These are phyloP conservation scores for Auxenochlorella pyrenoidosa DNA, from an alignment of 139 green algal genomes.

Conservation along the genomic window DNA sequence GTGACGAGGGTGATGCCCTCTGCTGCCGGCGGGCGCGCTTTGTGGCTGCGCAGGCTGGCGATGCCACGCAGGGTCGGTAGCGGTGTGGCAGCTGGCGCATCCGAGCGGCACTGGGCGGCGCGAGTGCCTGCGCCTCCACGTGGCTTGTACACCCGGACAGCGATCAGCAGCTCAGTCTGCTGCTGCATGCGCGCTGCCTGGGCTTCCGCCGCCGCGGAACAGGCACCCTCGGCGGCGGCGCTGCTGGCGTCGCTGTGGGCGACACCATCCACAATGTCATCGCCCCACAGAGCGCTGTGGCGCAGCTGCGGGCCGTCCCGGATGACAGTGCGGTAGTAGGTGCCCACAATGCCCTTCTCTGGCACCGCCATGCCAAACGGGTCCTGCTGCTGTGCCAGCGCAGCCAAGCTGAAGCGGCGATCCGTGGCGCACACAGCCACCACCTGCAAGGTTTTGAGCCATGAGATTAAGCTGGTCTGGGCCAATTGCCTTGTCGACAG, in stretches of 20 bases:
- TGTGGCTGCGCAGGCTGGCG: background rate
- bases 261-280: background rate
- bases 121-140: background rate
- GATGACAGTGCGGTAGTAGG: no score
- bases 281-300: background rate
- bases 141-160: background rate
- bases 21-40: background rate
- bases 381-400: no score
- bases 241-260: no score
- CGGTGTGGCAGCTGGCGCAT: background rate
- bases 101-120: background rate
- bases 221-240: background rate
- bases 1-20: conserved; percentile 33
- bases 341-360: no score
- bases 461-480: no score
- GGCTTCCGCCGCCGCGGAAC: no score
- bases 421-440: no score
- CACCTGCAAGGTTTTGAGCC: no score
- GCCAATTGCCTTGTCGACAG: no score
- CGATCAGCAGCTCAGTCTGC: background rate
- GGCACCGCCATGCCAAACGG: no score
- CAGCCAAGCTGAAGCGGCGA: no score
- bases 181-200: background rate
- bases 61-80: background rate
- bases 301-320: background rate